phyloP scores from a whole-genome alignment of 1,139 yeast genomes.

The Geotrichum macrosporum region DNA sequence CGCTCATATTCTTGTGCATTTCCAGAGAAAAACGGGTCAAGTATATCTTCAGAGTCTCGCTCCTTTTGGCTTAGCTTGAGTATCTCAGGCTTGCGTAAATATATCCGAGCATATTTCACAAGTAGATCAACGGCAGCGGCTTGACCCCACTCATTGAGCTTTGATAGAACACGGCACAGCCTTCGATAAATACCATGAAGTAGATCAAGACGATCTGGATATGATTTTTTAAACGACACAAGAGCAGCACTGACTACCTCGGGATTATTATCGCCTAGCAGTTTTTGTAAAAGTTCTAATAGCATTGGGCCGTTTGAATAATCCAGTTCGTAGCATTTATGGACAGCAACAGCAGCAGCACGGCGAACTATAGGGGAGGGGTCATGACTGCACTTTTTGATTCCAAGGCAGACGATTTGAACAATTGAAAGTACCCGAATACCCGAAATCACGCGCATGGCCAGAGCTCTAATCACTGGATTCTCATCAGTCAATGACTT shows the following conservation, averaged over 20 bases:
- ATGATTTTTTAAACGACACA: conserved; percentile 51
- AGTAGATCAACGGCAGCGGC: conserved; percentile 55
- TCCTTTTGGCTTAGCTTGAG: conserved; percentile 21
- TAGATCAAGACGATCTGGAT: conserved; percentile 55
- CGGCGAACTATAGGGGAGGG: conserved; percentile 73
- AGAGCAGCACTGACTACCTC: conserved; percentile 70
- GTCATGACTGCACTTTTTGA: conserved; percentile 66
- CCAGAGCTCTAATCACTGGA: conserved; percentile 64
- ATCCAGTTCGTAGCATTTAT: conserved; percentile 53
- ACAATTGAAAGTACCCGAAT: conserved; percentile 73
- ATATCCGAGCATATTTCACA: conserved; percentile 60
- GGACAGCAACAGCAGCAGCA: conserved; percentile 73
- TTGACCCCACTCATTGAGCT: conserved; percentile 79
- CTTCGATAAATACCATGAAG: conserved; percentile 70
- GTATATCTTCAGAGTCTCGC: not conserved
- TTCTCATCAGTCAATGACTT: conserved; percentile 68
- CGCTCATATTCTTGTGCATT: conserved; percentile 14
- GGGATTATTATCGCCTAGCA: conserved; percentile 61
- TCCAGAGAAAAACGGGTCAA: conserved; percentile 18
- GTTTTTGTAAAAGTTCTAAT: conserved; percentile 46
- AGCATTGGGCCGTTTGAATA: conserved; percentile 46
- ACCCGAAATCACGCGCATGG: conserved; percentile 76
- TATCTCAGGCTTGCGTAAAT: conserved; percentile 49
- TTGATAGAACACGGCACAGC: conserved; percentile 50
- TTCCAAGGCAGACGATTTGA: conserved; percentile 70